Evolutionary conservation across 805 yeast genomes (phyloP).

Genomic region (Schwanniomyces vanrijiae): DNA sequence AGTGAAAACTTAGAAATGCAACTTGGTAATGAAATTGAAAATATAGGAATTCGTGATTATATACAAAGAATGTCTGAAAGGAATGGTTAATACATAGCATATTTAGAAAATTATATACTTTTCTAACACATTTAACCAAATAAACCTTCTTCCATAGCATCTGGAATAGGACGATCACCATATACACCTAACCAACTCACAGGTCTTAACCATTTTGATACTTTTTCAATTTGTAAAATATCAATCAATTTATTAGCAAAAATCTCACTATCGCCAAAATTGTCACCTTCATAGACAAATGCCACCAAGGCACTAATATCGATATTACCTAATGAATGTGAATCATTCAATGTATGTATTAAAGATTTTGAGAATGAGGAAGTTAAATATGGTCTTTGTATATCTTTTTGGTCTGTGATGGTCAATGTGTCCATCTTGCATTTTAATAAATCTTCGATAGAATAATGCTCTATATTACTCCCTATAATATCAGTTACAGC

Average conservation of each 20-base stretch:
- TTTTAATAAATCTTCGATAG: conserved; percentile 30
- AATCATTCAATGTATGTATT: conserved; percentile 4
- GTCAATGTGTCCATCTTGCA: conserved; percentile 29
- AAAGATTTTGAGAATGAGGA: conserved; percentile 10
- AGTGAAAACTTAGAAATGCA: not conserved
- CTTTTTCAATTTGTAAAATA: conserved; percentile 15
- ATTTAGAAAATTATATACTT: not conserved
- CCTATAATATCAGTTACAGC: conserved; percentile 24
- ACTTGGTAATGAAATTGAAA: conserved; percentile 3
- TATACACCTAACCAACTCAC: conserved; percentile 83
- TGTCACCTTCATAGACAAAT: conserved; percentile 89
- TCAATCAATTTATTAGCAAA: conserved; percentile 42
- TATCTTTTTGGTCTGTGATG: conserved; percentile 12
- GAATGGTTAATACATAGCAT: conserved; percentile 1
- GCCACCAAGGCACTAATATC: conserved; percentile 46
- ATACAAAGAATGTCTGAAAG: conserved; percentile 5
- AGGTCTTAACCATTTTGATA: conserved; percentile 51
- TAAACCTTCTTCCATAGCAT: conserved; percentile 75
- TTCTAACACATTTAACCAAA: conserved; percentile 43
- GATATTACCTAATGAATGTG: conserved; percentile 6
- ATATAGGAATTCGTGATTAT: conserved; percentile 7
- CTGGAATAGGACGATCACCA: conserved; percentile 68
- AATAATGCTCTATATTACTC: conserved; percentile 25
- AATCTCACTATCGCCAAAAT: conserved; percentile 64
- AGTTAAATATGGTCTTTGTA: conserved; percentile 7